Evolutionary conservation across 306 rosid genomes (phyloP), one percentile per base, ranked within the genome.

Genomic region (Dryas alaskensis): DNA sequence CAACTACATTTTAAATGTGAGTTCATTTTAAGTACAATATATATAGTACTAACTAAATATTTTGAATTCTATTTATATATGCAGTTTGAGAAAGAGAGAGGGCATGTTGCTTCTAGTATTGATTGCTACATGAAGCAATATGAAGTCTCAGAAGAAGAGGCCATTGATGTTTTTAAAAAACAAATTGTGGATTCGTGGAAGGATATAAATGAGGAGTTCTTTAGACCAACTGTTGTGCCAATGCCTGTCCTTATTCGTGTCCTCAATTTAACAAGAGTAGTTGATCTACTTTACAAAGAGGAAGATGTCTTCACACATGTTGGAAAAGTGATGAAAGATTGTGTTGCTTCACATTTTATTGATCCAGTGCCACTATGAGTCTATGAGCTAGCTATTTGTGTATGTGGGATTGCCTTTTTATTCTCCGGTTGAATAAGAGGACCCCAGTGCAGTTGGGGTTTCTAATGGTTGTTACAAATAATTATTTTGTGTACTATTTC

Each of bases 1-100:
- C 22, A 22, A 22, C 22, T 22, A 22, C 22, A 22, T 22, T 22
- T 22, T 22, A 22, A 22, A 22, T 22, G 22, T 22, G 22, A 22
- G 22, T 22, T 22, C 0, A 22, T 22, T 22, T 22, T 22, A 22
- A 22, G 22, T 22, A 22, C 22, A 22, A 22, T 22, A 22, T 22
- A 22, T 22, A 22, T 22, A 22, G 22, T 22, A 22, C 22, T 22
- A 22, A 22, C 22, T 22, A 22, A 22, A 22, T 22, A 22, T 22
- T 22, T 22, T 31, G 37, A 31, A 40, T 8, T 8, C 5, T 7
- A 7, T 37, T 31, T 52, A 17, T 10, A 37, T 19, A n/a, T 39
- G 62, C 50, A 52, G 74, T 69, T 69, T 52, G 74, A 69, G 10
- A 51, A 69, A 69, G 39, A 69, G 73, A 69, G 73, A 31, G 11